Conservation (phyloP, 441 rosid genomes). For the Mallotus repandus region DNA sequence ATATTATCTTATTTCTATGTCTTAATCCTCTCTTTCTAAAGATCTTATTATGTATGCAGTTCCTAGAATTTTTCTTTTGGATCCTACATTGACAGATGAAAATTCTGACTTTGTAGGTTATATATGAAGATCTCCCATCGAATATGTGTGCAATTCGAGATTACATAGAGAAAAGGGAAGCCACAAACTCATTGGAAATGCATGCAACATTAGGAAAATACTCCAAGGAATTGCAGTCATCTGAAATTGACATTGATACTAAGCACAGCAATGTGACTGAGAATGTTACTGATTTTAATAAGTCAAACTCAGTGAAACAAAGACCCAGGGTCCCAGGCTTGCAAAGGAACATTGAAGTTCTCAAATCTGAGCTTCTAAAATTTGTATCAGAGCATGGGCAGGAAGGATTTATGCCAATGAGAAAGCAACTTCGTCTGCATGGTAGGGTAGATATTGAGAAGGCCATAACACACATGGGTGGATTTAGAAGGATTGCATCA, state of each 20-base stretch:
- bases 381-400: slow-evolving; percentile 85
- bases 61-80: background rate
- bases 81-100: background rate
- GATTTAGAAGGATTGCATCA: slow-evolving; percentile 79
- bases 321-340: slow-evolving; percentile 83
- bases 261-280: slow-evolving; percentile 18
- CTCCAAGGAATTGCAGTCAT: slow-evolving; percentile 40
- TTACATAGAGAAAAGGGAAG: slow-evolving; percentile 63
- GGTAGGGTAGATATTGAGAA: slow-evolving; percentile 96
- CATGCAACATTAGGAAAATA: slow-evolving; percentile 27
- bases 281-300: slow-evolving; percentile 19
- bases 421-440: slow-evolving; percentile 87
- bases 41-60: background rate
- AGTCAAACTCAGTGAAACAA: slow-evolving; percentile 38
- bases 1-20: background rate
- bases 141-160: slow-evolving; percentile 90
- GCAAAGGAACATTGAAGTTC: slow-evolving; percentile 77
- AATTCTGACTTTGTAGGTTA: slow-evolving; percentile 50
- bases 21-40: background rate
- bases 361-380: slow-evolving; percentile 75
- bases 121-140: slow-evolving; percentile 98
- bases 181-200: slow-evolving; percentile 39
- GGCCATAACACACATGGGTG: slow-evolving; percentile 89
- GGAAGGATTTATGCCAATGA: slow-evolving; percentile 99
- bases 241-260: slow-evolving; percentile 24